Evolutionary conservation across 176 grass and related monocot genomes (phyloP).

Genomic region (Ensete glaucum): DNA sequence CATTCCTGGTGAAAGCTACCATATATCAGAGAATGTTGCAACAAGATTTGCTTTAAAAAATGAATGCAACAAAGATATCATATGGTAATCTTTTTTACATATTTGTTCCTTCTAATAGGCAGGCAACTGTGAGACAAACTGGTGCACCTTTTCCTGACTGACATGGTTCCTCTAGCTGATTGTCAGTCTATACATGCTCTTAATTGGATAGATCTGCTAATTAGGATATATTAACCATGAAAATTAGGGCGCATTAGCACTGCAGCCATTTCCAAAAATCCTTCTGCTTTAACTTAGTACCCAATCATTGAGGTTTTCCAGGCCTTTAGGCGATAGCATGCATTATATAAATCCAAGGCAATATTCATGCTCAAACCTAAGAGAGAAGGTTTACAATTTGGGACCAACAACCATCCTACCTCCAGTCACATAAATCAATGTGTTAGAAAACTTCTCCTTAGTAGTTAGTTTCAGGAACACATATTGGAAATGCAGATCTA

Average conservation of each 20-base stretch:
- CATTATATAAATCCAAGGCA: background rate
- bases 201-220: background rate
- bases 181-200: background rate
- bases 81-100: background rate
- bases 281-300: background rate
- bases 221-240: background rate
- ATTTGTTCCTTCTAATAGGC: background rate
- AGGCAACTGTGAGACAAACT: background rate
- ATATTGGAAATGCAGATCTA: background rate
- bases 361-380: background rate
- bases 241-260: background rate
- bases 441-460: background rate
- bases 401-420: background rate
- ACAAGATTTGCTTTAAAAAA: background rate
- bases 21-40: conserved; percentile 9
- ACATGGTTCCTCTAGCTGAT: background rate
- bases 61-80: too few relatives aligned
- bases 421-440: background rate
- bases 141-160: background rate
- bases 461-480: background rate
- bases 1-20: conserved; percentile 57
- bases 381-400: background rate
- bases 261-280: background rate
- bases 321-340: background rate
- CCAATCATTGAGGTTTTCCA: background rate